phyloP scores from a whole-genome alignment of 495 filamentous ascomycete genomes.

The Zalerion maritima region DNA sequence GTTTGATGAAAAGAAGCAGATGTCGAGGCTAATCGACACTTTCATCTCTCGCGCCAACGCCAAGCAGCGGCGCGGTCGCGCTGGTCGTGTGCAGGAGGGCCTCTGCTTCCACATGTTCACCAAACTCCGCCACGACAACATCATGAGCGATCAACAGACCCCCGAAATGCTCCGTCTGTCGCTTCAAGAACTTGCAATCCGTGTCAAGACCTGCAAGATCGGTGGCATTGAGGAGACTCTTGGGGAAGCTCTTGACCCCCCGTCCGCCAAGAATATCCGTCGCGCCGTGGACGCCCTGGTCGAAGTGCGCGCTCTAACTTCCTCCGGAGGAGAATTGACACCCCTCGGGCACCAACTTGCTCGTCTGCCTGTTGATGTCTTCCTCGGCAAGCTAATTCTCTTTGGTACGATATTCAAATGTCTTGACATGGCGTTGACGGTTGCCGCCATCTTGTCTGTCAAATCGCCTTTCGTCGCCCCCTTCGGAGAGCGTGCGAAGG shows the following conservation, averaged over 20 bases:
- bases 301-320: conserved; percentile 80
- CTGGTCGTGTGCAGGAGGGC: conserved; percentile 88
- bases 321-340: conserved; percentile 68
- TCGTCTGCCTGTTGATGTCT: conserved; percentile 80
- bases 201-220: conserved; percentile 94
- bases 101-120: conserved; percentile 94
- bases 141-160: conserved; percentile 81
- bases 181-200: conserved; percentile 81
- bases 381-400: conserved; percentile 83
- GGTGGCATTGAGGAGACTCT: conserved; percentile 83
- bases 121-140: conserved; percentile 59
- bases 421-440: conserved; percentile 75
- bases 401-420: conserved; percentile 74
- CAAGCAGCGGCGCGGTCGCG: conserved; percentile 84
- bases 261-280: conserved; percentile 77
- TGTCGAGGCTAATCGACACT: conserved; percentile 77
- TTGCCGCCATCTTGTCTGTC: conserved; percentile 82
- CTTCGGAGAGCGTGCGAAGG: conserved; percentile 66
- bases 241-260: conserved; percentile 79
- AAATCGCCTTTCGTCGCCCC: conserved; percentile 86
- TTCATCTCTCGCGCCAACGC: conserved; percentile 92
- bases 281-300: conserved; percentile 83
- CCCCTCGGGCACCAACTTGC: conserved; percentile 74
- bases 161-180: conserved; percentile 92
- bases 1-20: conserved; percentile 81